phyloP scores from a whole-genome alignment of 495 filamentous ascomycete species.

The Penicillium soppii region DNA sequence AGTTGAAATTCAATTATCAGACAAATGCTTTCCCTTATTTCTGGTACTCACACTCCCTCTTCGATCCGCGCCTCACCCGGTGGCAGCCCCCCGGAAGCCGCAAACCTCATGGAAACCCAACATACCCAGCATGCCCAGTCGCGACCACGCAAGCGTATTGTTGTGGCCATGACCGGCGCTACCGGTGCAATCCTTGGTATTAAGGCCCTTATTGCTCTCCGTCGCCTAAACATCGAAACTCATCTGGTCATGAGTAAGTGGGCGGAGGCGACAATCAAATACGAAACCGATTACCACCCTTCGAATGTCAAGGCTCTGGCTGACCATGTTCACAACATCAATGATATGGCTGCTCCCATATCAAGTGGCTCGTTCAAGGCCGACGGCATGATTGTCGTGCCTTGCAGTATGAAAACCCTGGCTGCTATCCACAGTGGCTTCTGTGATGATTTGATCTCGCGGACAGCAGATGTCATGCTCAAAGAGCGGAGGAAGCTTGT shows the following conservation, averaged over 20 bases:
- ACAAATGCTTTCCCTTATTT: slow-evolving; percentile 18
- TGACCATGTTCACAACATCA: slow-evolving; percentile 37
- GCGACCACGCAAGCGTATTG: not conserved
- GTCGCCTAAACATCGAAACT: slow-evolving; percentile 39
- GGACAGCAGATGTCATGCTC: slow-evolving; percentile 46
- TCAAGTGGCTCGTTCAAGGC: slow-evolving; percentile 35
- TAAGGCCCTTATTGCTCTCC: slow-evolving; percentile 35
- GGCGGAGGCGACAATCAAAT: slow-evolving; percentile 44
- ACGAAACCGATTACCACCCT: slow-evolving; percentile 40
- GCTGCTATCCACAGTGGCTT: slow-evolving; percentile 22
- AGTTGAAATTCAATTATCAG: not conserved
- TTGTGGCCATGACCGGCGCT: slow-evolving; percentile 38
- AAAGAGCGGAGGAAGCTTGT: slow-evolving; percentile 44
- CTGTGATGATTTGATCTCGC: slow-evolving; percentile 45
- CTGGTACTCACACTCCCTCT: slow-evolving; percentile 19
- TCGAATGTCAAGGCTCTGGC: slow-evolving; percentile 35
- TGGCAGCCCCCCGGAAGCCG: slow-evolving; percentile 7
- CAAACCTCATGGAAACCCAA: not conserved
- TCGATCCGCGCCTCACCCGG: slow-evolving; percentile 13
- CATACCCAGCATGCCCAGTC: not conserved
- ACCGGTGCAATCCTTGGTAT: slow-evolving; percentile 41
- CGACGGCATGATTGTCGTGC: slow-evolving; percentile 42
- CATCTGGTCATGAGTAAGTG: slow-evolving; percentile 46
- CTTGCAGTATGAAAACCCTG: slow-evolving; percentile 43
- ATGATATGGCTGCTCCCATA: slow-evolving; percentile 37